Percentiles rank a stretch among this genome's conserved stretches.
These are phyloP conservation scores for Mycena epipterygia DNA, from an alignment of 768 basidiomycete species.

Conservation along the genomic window DNA sequence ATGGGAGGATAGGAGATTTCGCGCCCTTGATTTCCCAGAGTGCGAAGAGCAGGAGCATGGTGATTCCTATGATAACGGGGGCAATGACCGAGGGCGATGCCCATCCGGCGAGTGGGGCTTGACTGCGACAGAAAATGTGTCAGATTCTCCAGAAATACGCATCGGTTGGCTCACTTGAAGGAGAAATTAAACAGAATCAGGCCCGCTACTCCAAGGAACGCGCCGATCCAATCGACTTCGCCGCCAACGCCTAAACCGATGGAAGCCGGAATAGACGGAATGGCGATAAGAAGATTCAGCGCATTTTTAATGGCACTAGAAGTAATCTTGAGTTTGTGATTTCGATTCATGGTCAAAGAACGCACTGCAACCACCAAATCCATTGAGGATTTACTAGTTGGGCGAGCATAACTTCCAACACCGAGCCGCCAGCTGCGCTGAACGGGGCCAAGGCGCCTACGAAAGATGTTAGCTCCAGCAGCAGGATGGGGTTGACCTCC, in stretches of 20 bases:
- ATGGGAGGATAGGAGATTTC: slow-evolving; percentile 14
- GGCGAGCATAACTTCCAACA: slow-evolving; percentile 7
- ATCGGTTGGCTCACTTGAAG: slow-evolving; percentile 19
- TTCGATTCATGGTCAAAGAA: background rate
- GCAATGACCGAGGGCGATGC: slow-evolving; percentile 10
- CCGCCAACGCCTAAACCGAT: slow-evolving; percentile 4
- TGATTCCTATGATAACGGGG: background rate
- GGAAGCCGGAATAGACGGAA: background rate
- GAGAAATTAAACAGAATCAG: slow-evolving; percentile 20
- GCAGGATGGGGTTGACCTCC: background rate
- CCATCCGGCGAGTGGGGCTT: slow-evolving; percentile 13
- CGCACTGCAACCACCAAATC: slow-evolving; percentile 23
- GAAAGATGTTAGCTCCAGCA: background rate
- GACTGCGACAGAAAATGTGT: background rate
- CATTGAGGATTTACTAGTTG: slow-evolving; percentile 13
- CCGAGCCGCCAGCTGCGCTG: slow-evolving; percentile 8
- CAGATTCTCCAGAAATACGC: background rate
- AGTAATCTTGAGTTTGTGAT: background rate
- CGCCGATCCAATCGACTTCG: slow-evolving; percentile 19
- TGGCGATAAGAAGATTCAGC: slow-evolving; percentile 6
- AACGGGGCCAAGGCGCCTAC: slow-evolving; percentile 18
- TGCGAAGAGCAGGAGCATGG: slow-evolving; percentile 8
- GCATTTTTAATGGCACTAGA: slow-evolving; percentile 19
- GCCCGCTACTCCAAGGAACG: slow-evolving; percentile 11
- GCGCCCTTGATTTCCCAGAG: slow-evolving; percentile 23